Evolutionary conservation across 352 stramenopile species (phyloP).

Genomic region (Globisporangium canariense): DNA sequence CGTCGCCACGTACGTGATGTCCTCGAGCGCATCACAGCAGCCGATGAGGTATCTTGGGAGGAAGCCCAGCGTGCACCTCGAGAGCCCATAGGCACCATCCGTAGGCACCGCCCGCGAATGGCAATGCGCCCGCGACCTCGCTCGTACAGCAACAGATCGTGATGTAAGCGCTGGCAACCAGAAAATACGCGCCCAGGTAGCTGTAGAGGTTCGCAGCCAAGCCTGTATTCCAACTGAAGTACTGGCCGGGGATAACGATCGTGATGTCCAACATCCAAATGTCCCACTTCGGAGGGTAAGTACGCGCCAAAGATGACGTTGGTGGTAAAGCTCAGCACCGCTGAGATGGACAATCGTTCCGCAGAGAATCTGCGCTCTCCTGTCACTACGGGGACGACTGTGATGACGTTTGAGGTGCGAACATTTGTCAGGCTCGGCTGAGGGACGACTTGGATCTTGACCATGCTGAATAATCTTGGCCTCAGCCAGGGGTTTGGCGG

Average conservation of each 20-base stretch:
- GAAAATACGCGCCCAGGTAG: conserved; percentile 22
- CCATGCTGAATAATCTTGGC: no score
- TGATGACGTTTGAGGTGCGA: no score
- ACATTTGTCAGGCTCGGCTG: no score
- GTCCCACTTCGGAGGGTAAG: conserved; percentile 9
- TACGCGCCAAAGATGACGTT: no score
- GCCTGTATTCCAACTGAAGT: conserved; percentile 32
- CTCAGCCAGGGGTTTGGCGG: no score
- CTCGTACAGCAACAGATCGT: conserved; percentile 25
- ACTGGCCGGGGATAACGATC: conserved; percentile 33
- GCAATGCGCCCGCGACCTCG: conserved; percentile 28
- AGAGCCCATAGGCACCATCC: conserved; percentile 11
- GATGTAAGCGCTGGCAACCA: conserved; percentile 26
- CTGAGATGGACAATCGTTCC: no score
- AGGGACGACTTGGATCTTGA: no score
- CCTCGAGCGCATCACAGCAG: conserved; percentile 40
- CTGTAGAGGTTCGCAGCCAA: conserved; percentile 20
- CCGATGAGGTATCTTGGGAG: conserved; percentile 23
- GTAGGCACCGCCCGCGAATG: conserved; percentile 25
- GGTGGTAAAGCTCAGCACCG: no score
- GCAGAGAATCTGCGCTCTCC: no score
- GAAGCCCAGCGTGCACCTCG: conserved; percentile 16
- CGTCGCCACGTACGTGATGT: conserved; percentile 38
- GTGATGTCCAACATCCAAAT: conserved; percentile 32
- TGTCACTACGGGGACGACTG: no score